Percentiles rank a stretch among this genome's conserved stretches.
Conservation (phyloP, 2,329 filamentous ascomycete genomes). For the Trichoderma atroviride region DNA sequence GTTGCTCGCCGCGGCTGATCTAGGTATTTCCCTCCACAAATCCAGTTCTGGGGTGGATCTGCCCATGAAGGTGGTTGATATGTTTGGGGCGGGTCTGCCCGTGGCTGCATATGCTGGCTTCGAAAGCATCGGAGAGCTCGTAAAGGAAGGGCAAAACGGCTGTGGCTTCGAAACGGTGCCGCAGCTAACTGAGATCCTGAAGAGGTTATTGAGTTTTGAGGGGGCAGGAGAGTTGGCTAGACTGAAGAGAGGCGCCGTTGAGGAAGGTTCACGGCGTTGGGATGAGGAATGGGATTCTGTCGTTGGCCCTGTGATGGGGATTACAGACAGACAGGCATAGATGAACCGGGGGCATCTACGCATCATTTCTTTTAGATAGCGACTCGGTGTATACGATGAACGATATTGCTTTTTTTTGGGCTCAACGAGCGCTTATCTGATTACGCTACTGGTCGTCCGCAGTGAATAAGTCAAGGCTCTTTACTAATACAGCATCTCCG, state of each 20-base stretch:
- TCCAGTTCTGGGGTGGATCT: slow-evolving; percentile 94
- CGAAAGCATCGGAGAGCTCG: slow-evolving; percentile 87
- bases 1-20: slow-evolving; percentile 80
- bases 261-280: slow-evolving; percentile 80
- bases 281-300: slow-evolving; percentile 90
- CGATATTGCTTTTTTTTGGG: background rate
- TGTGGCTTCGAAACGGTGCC: slow-evolving; percentile 75
- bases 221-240: slow-evolving; percentile 57
- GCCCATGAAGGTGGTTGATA: slow-evolving; percentile 99
- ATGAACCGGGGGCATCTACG: background rate
- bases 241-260: slow-evolving; percentile 69
- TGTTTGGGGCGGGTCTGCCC: slow-evolving; percentile 93
- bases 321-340: slow-evolving; percentile 34
- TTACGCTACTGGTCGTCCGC: background rate
- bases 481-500: slow-evolving; percentile 9
- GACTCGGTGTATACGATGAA: background rate
- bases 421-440: background rate
- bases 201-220: slow-evolving; percentile 61
- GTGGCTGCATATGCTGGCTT: slow-evolving; percentile 86
- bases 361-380: background rate
- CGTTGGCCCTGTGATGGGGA: slow-evolving; percentile 70
- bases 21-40: slow-evolving; percentile 89
- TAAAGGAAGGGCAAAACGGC: slow-evolving; percentile 84
- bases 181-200: slow-evolving; percentile 66
- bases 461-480: slow-evolving; percentile 7